Evolutionary conservation across 2,329 filamentous ascomycete genomes (phyloP), one percentile per base, ranked within the genome.

Genomic region (Cercospora sp.): DNA sequence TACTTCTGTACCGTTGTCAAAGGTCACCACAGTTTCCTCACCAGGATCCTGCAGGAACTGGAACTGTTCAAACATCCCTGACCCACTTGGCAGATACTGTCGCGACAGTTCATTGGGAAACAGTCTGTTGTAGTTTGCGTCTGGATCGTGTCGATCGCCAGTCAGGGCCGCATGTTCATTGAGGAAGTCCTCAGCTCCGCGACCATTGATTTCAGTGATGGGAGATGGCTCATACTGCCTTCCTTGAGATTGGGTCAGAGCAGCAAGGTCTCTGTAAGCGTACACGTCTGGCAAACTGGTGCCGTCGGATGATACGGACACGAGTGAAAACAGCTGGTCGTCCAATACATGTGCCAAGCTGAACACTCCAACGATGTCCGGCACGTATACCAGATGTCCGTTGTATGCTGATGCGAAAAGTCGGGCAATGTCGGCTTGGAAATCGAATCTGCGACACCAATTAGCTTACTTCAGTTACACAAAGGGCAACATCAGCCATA

Each of bases 71-170:
- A 65, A 57, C 12, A 28, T 26, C 24, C 49, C 49, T 28, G 49
- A 28, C 6, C 12, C 16, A 24, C 49, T 55, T 8, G 49, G 49
- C 12, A 55, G 49, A 26, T 26, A 30, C 13, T 24, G 51, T 16
- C 62, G 26, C 30, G 28, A 32, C 76, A 43, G 77, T 12, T 77
- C 66, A 49, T 34, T 78, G 8, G 76, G 74, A 66, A 82, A 81
- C 1, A 81, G 61, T 1, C 73, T 72, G 59, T 82, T 82, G 76
- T 80, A 82, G 55, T 79, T 74, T 5, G 79, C 77, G 66, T 82
- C 79, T 1, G 78, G 77, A 64, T 82, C 81, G 24, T 82, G 80
- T 34, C 76, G 78, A 40, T 73, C 71, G 7, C 64, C 66, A n/a
- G 75, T 74, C 32, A 77, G 69, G 0, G 72, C 62, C 28, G 80